Evolutionary conservation across 1,284 basidiomycete genomes (phyloP), one percentile per base, ranked within the genome.

Genomic region (Heterobasidion occidentale): DNA sequence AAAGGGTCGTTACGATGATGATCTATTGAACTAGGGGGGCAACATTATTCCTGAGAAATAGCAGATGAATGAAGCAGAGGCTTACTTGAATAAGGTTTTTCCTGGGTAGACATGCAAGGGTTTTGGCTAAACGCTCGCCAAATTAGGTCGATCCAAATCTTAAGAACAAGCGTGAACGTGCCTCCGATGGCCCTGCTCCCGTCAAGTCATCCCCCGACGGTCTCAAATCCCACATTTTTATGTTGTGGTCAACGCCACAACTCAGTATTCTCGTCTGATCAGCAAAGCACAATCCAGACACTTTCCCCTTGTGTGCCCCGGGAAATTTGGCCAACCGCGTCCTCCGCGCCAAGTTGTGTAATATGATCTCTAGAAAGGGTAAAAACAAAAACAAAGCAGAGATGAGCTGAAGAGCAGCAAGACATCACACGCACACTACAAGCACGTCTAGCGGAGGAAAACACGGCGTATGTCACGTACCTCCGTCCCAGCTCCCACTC

Each of bases 401-500:
- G 6, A 5, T 11, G 38, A 42, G n/a, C 12, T 12, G 38, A 42
- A n/a, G 5, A n/a, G 7, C 12, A n/a, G 36, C 17, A 14, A 11
- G 35, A 7, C 8, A 51, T 3, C n/a, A 51, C 19, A 19, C 19
- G 19, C 19, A 19, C 19, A 19, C 19, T 19, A 19, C 56, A 50
- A 46, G n/a, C 33, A 49, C 54, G 55, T 38, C 51, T 34, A 36
- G 34, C 17, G 20, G 17, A 56, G 52, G 52, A 27, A 27, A 27
- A 27, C 4, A 27, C 27, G 27, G 27, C 27, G 27, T 27, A 27
- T 27, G 6, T 27, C 42, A 80, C 83, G 68, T 62, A 90, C 90
- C 90, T 74, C 96, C 96, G 70, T 98, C 94, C 77, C 94, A 97
- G 62, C 92, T 93, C 27, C 92, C 96, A 62, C 92, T 97, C 0